Base-by-base conservation (phyloP, 306 rosid species). In the Pueraria montana region DNA sequence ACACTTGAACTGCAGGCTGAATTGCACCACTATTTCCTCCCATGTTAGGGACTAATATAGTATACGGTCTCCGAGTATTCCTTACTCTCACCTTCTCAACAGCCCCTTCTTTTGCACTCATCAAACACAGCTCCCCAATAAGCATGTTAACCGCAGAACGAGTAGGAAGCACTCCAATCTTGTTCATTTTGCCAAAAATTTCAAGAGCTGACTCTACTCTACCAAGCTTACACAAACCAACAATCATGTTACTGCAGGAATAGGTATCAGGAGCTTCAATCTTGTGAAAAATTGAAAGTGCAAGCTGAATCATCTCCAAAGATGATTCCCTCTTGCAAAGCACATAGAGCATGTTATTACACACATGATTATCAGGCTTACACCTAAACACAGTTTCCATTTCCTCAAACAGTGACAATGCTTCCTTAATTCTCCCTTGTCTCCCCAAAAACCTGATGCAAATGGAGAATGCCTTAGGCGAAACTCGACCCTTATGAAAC, bases 361-460 rank as follows among this genome's bases (percentile, higher is more conserved):
- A 87, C 24, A 92, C 97, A 73, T 82, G 82, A 78, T 89, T 92
- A 89, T 89, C 94, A 65, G 94, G 93, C 69, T 78, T 79, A 61
- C 97, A 92, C 71, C 89, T 67, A 65, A 92, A 89, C 62, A 75
- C 75, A 14, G 89, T 67, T 66, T 82, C 93, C 93, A 88, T 90
- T 77, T 89, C 94, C 58, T 89, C 88, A 75, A 92, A 92, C 90
- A 90, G 58, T 43, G 89, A 86, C 52, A 90, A 66, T 9, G 91
- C 94, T 65, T 92, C 97, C 20, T 46, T 80, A 26, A 89, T 52
- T 80, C 97, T 89, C 42, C 94, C 93, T 62, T 90, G 82, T 86
- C 94, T 92, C 80, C 94, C 97, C 77, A 92, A 84, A 87, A 90
- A 90, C 74, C 93, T 86, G 11, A 92, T 90, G 72, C 91, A 90